Base-by-base conservation (phyloP, 257 asterid species). In the Jacaranda mimosifolia region DNA sequence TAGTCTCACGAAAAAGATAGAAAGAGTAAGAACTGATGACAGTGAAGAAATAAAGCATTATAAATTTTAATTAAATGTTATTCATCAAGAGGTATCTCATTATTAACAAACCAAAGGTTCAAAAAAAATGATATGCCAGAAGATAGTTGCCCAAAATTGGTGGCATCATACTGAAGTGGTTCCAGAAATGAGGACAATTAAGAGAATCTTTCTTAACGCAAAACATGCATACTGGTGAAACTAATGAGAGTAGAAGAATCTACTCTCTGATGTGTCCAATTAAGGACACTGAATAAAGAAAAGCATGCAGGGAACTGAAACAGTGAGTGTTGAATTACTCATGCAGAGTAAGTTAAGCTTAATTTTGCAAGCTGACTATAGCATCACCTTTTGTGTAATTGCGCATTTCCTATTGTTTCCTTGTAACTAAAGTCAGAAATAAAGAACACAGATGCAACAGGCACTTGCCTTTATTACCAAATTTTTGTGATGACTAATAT, bases 1-100 rank as follows among this genome's bases (percentile, higher is more conserved):
- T 72, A 79, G 36, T 65, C 80, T 66, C 71, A 68, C 46, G 40
- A 60, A 49, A 63, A 59, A 60, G 57, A 79, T 52, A 40, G 70
- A 55, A 76, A 76, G 74, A 49, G 43, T 39, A 67, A 19, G 57
- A 78, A 52, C 63, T 40, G 18, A 59, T 63, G 43, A 51, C 13
- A 68, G 49, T 17, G 51, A 63, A 43, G 55, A 72, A 43, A 17
- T 55, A 19, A 9, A 32, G 46, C 21, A 45, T 5, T 35, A 17
- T 42, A 32, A 53, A n/a, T 17, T 17, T 55, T 32, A n/a, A 42
- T 39, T 70, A 32, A 56, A 69, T 62, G 9, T 49, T 14, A 42
- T 66, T 57, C 35, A 26, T 10, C 9, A 5, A 68, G 48, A 57
- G 57, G 57, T 43, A 62, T 53, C 19, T 46, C 40, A 53, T 12